phyloP scores from a whole-genome alignment of 163 green algal species.

The Prototheca stagnorum region DNA sequence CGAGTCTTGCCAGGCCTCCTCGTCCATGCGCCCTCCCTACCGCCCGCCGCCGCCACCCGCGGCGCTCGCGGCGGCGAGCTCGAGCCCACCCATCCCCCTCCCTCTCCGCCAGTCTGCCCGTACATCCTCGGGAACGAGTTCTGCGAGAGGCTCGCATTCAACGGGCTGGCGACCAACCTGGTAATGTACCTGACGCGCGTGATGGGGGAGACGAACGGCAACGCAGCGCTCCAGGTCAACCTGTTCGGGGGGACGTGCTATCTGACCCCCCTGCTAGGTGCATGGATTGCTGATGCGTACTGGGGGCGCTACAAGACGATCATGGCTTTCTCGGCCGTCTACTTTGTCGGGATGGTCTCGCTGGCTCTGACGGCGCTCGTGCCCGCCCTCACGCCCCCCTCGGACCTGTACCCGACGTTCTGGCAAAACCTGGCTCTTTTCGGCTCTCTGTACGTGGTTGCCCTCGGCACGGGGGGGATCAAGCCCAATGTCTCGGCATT shows the following conservation, averaged over 20 bases:
- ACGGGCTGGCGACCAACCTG: constrained; percentile 79
- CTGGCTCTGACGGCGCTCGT: constrained; percentile 37
- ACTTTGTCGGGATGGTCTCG: constrained; percentile 64
- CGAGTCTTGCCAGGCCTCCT: no score
- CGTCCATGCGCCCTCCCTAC: no score
- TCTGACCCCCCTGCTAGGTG: constrained; percentile 78
- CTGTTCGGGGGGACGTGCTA: constrained; percentile 82
- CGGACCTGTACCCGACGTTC: constrained; percentile 8
- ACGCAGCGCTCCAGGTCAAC: constrained; percentile 44
- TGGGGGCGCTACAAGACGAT: constrained; percentile 94
- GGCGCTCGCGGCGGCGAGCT: no score
- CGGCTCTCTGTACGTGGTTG: constrained; percentile 47
- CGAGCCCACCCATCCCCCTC: no score
- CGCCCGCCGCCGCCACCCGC: no score
- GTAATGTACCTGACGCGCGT: constrained; percentile 74
- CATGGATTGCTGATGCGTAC: constrained; percentile 70
- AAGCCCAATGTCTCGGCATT: constrained; percentile 95
- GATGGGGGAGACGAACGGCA: constrained; percentile 54
- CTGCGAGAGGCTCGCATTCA: constrained; percentile 84
- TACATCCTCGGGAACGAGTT: constrained; percentile 92
- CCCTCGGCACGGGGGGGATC: constrained; percentile 83
- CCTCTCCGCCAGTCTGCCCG: constrained; percentile 46
- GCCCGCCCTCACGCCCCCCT: constrained; percentile 36
- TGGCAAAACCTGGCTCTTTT: constrained; percentile 38
- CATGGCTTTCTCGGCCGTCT: constrained; percentile 78